A percentile compares a stretch with the other conserved stretches of the same genome.
These are phyloP conservation scores for Helotiales sp. DNA, from an alignment of 2,329 filamentous ascomycete genomes.

Conservation along the genomic window DNA sequence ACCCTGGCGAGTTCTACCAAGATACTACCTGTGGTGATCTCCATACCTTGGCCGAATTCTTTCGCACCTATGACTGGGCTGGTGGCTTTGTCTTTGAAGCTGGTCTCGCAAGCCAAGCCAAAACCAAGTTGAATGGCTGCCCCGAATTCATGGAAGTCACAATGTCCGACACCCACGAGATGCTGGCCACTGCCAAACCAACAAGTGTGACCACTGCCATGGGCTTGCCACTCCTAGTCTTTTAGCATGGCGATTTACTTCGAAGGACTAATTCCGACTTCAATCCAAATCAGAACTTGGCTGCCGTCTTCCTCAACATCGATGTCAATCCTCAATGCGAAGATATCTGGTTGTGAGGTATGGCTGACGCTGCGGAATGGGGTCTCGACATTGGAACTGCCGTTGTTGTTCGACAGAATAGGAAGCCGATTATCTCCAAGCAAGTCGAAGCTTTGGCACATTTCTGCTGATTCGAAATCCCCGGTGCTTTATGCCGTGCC, in stretches of 20 bases:
- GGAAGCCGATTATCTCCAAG: not conserved
- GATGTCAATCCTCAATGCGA: not conserved
- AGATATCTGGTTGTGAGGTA: not conserved
- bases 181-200: not conserved
- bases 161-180: not conserved
- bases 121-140: not conserved
- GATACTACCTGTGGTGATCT: not conserved
- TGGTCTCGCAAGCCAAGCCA: not conserved
- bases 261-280: not conserved
- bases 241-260: not conserved
- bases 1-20: not conserved
- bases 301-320: constrained; percentile 5
- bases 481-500: not conserved
- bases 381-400: constrained; percentile 1
- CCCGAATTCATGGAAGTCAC: not conserved
- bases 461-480: not conserved
- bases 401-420: constrained; percentile 10
- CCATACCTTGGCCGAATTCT: not conserved
- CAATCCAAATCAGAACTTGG: not conserved
- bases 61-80: not conserved
- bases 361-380: not conserved
- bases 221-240: constrained; percentile 2
- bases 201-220: constrained; percentile 3
- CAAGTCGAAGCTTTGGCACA: constrained; percentile 8
- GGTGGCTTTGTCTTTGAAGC: not conserved